Evolutionary conservation across 2,329 filamentous ascomycete genomes (phyloP), one percentile per base, ranked within the genome.

Genomic region (Furcasterigmium furcatum): DNA sequence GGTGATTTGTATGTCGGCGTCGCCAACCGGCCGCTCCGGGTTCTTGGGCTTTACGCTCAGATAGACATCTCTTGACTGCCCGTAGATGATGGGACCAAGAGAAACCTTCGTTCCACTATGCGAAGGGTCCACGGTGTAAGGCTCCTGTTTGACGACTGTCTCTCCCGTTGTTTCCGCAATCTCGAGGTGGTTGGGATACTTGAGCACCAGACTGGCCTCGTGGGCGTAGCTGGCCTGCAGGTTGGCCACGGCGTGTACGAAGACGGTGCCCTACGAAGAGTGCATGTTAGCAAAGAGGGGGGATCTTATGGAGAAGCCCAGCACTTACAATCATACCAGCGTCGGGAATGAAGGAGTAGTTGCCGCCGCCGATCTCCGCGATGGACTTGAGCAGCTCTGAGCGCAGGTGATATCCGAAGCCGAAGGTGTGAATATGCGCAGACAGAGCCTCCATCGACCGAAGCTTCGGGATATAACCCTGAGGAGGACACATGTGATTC

Each of bases 271-370:
- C 66, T 70, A 22, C 2, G 20, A 18, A 20, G 12, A 32, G 41
- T 56, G 45, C 54, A 39, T 13, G 16, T 38, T 24, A 32, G 20
- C 13, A 30, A 1, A 14, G 9, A 22, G 12, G 1, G 19, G 9
- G 18, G 1, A 5, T 6, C 2, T 13, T 1, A 20, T 4, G 39
- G 1, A 35, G 3, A 22, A 30, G 21, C 14, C 25, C 25, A 21
- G n/a, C 19, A 51, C 65, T 46, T 50, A 71, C 68, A 48, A 84
- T 77, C 78, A 84, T 82, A 47, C 79, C 76, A 0, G 77, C 72
- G 44, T 84, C 80, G 0, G 79, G 76, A 16, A 84, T 84, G 51
- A 83, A 84, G 9, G 77, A 66, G 46, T 80, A 85, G 56, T 73
- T 79, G 2, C 81, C 81, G 3, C 71, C 65, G 0, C 76, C 73